Base-by-base conservation (phyloP, 2,329 filamentous ascomycete species). In the Incumbomyces delicatus region DNA sequence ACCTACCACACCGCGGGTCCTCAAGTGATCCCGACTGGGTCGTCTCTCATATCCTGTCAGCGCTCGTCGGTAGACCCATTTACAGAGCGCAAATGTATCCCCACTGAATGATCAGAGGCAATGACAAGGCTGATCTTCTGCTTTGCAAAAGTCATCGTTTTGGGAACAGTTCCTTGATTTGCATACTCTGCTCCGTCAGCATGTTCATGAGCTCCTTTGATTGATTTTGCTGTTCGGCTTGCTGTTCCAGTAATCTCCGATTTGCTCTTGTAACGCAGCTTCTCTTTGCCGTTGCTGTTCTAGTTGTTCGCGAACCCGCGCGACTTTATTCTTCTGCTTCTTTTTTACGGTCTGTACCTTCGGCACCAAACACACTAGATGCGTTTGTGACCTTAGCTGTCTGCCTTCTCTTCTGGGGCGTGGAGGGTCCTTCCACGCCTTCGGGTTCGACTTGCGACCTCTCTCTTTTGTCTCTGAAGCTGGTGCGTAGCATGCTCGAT, bases 401-500 rank as follows among this genome's bases (percentile, higher is more conserved):
- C 27, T 20, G 38, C 20, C 38, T 41, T 27, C 22, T 32, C 18
- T 42, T 42, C 8, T 11, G 18, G 38, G n/a, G 38, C 18, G 13
- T 40, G 22, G 17, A 33, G n/a, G 29, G 40, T n/a, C n/a, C 27
- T 27, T 33, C 27, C 40, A 14, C 18, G 11, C 27, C 12, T 22
- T 39, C 33, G 33, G 33, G 13, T n/a, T 35, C 40, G 27, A 30
- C 40, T 17, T 17, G 16, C 18, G 16, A 17, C 18, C 17, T 33
- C 30, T 27, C 40, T 42, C 20, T 42, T 42, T 17, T 42, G 40
- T 33, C 40, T 30, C 32, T 33, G 40, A 4, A 33, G 40, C 6
- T 33, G 40, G 18, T 20, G 40, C 30, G 40, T 42, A 42, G 40
- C n/a, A 13, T 11, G 13, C 40, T 20, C 40, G 40, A 42, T 17